A percentile compares a stretch with the other conserved stretches of the same genome.
Evolutionary conservation across 2,329 filamentous ascomycete genomes (phyloP).

Genomic region (Diaporthe sp.): DNA sequence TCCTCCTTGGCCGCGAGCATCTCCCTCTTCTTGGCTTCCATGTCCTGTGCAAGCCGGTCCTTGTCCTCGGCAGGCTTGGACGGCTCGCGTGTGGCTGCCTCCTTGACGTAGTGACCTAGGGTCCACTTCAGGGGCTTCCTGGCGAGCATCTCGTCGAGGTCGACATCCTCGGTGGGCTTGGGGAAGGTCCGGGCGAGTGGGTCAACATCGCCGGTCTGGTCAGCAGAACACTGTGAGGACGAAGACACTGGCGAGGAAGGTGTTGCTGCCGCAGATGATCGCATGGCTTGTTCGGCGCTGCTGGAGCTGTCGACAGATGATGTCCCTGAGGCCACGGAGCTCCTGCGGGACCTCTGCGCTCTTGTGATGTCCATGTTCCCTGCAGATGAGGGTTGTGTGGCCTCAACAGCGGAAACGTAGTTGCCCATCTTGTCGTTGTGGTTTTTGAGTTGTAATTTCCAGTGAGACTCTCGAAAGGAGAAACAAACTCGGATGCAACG

Average conservation of each 20-base stretch:
- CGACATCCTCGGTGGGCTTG: constrained; percentile 55
- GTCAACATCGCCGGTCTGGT: constrained; percentile 44
- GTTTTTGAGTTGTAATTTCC: background rate
- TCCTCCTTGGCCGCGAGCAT: constrained; percentile 56
- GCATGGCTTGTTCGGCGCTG: constrained; percentile 29
- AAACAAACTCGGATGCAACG: background rate
- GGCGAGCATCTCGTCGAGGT: constrained; percentile 59
- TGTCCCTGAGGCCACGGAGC: constrained; percentile 39
- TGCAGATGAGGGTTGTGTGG: background rate
- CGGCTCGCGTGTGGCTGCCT: constrained; percentile 46
- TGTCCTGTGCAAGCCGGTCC: constrained; percentile 54
- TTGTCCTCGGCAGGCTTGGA: constrained; percentile 48
- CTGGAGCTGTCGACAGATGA: constrained; percentile 28
- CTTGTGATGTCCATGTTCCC: background rate
- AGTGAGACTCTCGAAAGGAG: background rate
- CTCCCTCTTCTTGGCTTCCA: constrained; percentile 63
- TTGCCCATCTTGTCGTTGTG: constrained; percentile 26
- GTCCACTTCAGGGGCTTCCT: constrained; percentile 57
- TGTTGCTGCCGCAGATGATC: constrained; percentile 21
- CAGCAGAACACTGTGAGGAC: background rate
- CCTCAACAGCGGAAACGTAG: constrained; percentile 26
- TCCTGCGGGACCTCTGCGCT: constrained; percentile 29
- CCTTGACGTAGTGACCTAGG: constrained; percentile 55
- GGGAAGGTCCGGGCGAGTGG: constrained; percentile 57
- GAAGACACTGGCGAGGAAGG: background rate